phyloP scores from a whole-genome alignment of 2,329 filamentous ascomycete genomes.

The Monascus ruber region DNA sequence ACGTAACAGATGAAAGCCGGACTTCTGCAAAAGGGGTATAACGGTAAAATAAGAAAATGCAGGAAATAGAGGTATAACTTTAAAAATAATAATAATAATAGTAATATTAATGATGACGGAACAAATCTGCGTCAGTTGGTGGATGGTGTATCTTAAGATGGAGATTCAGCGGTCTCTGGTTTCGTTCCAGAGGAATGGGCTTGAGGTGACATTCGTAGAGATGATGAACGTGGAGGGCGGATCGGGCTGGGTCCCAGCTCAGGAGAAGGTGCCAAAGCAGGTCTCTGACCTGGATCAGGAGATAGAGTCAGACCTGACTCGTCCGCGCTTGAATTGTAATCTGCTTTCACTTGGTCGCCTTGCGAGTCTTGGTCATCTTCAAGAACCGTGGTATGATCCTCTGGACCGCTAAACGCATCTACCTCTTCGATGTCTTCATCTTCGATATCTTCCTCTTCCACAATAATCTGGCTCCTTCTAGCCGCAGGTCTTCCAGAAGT shows the following conservation, averaged over 20 bases:
- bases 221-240: slow-evolving; percentile 18
- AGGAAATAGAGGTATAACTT: too few relatives aligned
- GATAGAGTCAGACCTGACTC: slow-evolving; percentile 4
- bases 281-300: slow-evolving; percentile 11
- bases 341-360: slow-evolving; percentile 7
- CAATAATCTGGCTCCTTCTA: slow-evolving; percentile 33
- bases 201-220: neutral
- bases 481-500: slow-evolving; percentile 15
- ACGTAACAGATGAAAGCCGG: neutral
- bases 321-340: slow-evolving; percentile 2
- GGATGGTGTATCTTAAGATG: neutral
- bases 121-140: too few relatives aligned
- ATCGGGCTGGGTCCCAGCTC: slow-evolving; percentile 20
- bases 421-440: slow-evolving; percentile 31
- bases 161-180: neutral
- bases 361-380: slow-evolving; percentile 12
- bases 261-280: slow-evolving; percentile 19
- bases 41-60: too few relatives aligned
- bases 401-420: slow-evolving; percentile 26
- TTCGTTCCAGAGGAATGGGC: too few relatives aligned
- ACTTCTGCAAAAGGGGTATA: neutral
- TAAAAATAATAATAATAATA: too few relatives aligned
- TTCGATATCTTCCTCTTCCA: slow-evolving; percentile 32
- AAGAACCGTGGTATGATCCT: slow-evolving; percentile 10
- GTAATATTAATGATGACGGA: too few relatives aligned